Evolutionary conservation across 805 yeast genomes (phyloP), one percentile per base, ranked within the genome.

Genomic region (Peterozyma xylosa): DNA sequence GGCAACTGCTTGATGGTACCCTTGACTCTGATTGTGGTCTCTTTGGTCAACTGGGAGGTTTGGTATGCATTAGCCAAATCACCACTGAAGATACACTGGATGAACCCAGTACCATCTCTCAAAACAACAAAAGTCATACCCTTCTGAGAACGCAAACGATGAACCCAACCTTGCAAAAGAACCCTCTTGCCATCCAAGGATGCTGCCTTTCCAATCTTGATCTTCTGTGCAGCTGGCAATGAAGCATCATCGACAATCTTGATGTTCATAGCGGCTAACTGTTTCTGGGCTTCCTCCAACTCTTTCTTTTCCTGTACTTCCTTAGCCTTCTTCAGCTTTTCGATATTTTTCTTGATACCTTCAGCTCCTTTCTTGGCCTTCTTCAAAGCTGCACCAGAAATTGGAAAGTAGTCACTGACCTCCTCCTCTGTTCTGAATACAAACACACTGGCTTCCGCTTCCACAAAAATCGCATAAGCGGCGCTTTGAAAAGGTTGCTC

Each of bases 321-420:
- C 52, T 79, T 80, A 33, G 74, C 78, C 52, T 73, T 69, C 51
- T 76, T 77, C 39, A 76, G 78, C 68, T 83, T 84, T 49, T 80
- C 88, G 42, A 71, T 76, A 64, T 82, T 85, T 70, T 90, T 91
- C 67, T 78, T 87, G 50, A 93, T 70, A 5, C 95, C 91, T 32
- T 90, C 97, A 45, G 85, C 93, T 48, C 96, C 97, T 64, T 93
- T 93, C 66, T 86, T 87, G 55, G 98, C 97, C 47, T 91, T 93
- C 70, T 93, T 93, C 60, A 91, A 68, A 6, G 96, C 97, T 42
- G 95, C 81, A 5, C 96, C 88, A 14, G 89, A 72, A 59, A 95
- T 90, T 56, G 84, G 91, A 53, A 69, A 76, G 60, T 76, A 91
- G 30, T 66, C 80, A 35, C 73, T 77, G 50, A 67, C 70, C 41